Base-by-base conservation (phyloP, 176 grass and related monocot genomes). In the Puccinellia tenuiflora region DNA sequence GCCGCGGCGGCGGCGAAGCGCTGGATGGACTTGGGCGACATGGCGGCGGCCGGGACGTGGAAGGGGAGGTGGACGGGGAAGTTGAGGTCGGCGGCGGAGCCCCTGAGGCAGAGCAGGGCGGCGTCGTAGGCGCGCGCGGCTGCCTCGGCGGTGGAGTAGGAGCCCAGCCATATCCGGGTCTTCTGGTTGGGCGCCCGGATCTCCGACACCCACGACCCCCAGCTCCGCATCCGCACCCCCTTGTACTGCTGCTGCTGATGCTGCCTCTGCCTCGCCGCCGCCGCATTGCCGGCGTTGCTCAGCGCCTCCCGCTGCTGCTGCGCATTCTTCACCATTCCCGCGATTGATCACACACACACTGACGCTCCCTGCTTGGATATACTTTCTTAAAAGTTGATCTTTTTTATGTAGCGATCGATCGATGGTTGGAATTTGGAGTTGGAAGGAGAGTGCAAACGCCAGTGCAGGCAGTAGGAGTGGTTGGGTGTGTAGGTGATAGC, bases 1-100 rank as follows among this genome's bases (percentile, higher is more conserved):
- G 92, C 87, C 3, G 94, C 94, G 0, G 88, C 94, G 1, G 94
- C 92, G 24, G 94, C 94, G 66, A 94, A 54, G 54, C 88, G 79
- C 69, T 97, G 94, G 85, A 97, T 97, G 78, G 94, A 94, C 90
- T 97, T 97, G 57, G 95, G 95, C n/a, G 95, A 98, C 92, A 98
- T 93, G 86, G 85, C 81, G 37, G 76, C 84, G 24, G 81, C 81
- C 35, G 95, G 86, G 33, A 97, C 37, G 83, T 89, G 88, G 87
- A 86, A 88, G 11, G 90, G 95, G 22, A 89, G 81, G 76, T 88
- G 80, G 21, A 90, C 81, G 34, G 95, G 95, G 84, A 98, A 98
- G 64, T 98, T 98, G 76, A 98, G 82, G 76, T 89, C 87, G 62
- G 95, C 95, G 31, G 95, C 84, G 51, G 95, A 93, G 80, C 95